phyloP scores from a whole-genome alignment of 805 yeast genomes.

The Candida taoyuanica region DNA sequence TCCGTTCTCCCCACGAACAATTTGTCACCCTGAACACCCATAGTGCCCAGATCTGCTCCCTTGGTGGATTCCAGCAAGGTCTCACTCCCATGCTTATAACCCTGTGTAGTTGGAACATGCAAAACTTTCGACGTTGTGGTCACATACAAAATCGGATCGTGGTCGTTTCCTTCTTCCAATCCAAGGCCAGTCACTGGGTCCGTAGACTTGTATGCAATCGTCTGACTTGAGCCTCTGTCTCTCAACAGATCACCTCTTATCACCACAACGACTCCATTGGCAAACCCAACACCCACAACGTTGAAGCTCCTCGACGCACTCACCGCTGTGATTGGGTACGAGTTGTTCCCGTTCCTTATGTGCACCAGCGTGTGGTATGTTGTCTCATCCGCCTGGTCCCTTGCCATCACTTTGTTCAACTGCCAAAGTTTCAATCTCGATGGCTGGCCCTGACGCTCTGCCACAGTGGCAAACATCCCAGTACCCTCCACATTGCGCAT shows the following conservation, averaged over 20 bases:
- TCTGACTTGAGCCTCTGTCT: constrained; percentile 87
- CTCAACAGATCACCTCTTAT: constrained; percentile 83
- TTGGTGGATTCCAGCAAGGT: constrained; percentile 37
- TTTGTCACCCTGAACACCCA: constrained; percentile 38
- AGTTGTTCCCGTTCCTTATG: constrained; percentile 67
- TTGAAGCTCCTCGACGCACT: constrained; percentile 50
- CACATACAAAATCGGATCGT: constrained; percentile 55
- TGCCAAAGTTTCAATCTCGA: constrained; percentile 70
- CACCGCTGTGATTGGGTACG: constrained; percentile 72
- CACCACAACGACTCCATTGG: constrained; percentile 77
- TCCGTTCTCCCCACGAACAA: constrained; percentile 63
- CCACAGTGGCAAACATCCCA: constrained; percentile 62
- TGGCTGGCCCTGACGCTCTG: constrained; percentile 71
- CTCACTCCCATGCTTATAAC: constrained; percentile 65
- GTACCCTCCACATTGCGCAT: constrained; percentile 45
- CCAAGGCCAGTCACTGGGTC: constrained; percentile 81
- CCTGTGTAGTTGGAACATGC: constrained; percentile 71
- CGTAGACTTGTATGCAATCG: constrained; percentile 61
- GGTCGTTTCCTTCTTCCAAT: constrained; percentile 39
- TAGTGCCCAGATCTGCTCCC: constrained; percentile 45
- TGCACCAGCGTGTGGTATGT: constrained; percentile 56
- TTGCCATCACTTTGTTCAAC: constrained; percentile 41
- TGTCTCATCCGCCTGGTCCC: constrained; percentile 30
- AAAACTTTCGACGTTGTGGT: constrained; percentile 71
- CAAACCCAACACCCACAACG: constrained; percentile 70